Evolutionary conservation across 2,329 filamentous ascomycete genomes (phyloP).

Genomic region (Exophiala phaeomuriformis): DNA sequence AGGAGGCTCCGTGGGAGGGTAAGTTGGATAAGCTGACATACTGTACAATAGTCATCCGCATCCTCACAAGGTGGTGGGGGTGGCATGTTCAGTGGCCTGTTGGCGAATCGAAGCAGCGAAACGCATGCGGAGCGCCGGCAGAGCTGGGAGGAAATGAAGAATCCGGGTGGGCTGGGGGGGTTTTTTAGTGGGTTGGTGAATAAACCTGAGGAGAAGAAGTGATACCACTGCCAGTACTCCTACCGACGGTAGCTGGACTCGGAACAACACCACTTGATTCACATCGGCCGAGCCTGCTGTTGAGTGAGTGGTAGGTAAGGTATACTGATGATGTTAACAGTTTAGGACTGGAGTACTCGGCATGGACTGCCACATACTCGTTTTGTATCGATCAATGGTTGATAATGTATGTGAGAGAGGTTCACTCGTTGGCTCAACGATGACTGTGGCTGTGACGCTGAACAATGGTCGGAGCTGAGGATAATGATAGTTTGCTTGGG

Average conservation of each 20-base stretch:
- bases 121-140: constrained; percentile 15
- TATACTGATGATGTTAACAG: no score
- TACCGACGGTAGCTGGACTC: background rate
- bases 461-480: no score
- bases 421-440: no score
- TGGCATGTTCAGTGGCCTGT: constrained; percentile 21
- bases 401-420: no score
- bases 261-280: no score
- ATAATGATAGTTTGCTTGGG: no score
- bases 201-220: constrained; percentile 22
- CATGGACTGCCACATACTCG: no score
- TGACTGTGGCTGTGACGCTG: no score
- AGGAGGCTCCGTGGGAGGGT: constrained; percentile 5
- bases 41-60: constrained; percentile 16
- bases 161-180: constrained; percentile 7
- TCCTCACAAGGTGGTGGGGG: constrained; percentile 18
- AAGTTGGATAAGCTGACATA: constrained; percentile 13
- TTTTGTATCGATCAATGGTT: no score
- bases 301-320: no score
- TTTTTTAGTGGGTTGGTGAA: constrained; percentile 13
- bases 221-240: background rate
- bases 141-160: constrained; percentile 20
- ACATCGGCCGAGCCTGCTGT: no score
- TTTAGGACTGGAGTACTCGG: no score
- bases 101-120: constrained; percentile 13